Evolutionary conservation across 257 asterid species (phyloP).

Genomic region (Ajuga chamaepitys): DNA sequence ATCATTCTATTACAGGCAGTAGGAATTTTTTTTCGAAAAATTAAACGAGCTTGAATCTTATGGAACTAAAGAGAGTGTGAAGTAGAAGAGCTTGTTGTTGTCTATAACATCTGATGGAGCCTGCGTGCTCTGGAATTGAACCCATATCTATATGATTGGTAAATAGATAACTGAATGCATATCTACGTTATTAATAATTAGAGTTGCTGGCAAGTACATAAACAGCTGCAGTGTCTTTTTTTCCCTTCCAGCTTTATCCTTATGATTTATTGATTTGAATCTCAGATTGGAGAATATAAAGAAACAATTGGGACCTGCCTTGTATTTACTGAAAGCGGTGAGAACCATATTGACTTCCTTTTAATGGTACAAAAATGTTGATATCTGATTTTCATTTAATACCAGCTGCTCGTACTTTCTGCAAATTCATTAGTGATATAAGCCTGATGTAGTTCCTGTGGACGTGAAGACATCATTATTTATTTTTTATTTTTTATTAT

Average conservation of each 20-base stretch:
- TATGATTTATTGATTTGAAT: background rate
- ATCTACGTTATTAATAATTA: background rate
- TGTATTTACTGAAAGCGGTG: constrained; percentile 66
- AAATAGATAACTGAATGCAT: background rate
- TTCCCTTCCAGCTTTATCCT: background rate
- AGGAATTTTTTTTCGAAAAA: too few species aligned
- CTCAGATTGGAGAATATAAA: constrained; percentile 74
- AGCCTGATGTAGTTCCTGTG: background rate
- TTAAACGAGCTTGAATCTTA: too few species aligned
- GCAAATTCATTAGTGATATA: too few species aligned
- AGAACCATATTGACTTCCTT: constrained; percentile 20
- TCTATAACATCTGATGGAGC: too few species aligned
- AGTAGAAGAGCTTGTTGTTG: too few species aligned
- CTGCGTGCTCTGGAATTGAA: background rate
- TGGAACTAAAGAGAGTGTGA: too few species aligned
- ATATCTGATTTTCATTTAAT: background rate
- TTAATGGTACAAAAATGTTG: background rate
- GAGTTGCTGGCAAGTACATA: background rate
- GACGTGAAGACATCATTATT: too few species aligned
- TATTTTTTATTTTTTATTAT: too few species aligned
- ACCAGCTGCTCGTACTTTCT: background rate
- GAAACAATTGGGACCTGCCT: constrained; percentile 91
- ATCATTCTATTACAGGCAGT: background rate
- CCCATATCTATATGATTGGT: background rate
- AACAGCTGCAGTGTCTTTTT: background rate